Percentiles rank a stretch among this genome's conserved stretches.
Evolutionary conservation across 768 basidiomycete species (phyloP).

Genomic region (Coprinopsis strossmayeri): DNA sequence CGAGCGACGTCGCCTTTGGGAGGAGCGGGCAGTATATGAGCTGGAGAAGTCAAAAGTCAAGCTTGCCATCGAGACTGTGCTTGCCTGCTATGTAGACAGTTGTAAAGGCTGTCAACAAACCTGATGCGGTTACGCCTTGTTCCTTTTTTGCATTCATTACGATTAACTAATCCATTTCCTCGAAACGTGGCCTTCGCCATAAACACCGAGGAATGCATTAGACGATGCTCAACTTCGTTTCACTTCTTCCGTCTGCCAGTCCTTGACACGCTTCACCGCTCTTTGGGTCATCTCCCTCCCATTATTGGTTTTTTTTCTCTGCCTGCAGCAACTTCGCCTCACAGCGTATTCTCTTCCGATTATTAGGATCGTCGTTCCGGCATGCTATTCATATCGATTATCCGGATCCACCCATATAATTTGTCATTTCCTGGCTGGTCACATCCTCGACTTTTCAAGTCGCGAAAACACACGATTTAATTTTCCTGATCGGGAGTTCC

Average conservation of each 20-base stretch:
- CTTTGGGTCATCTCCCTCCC: constrained; percentile 2
- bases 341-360: neutral
- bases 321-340: no score
- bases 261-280: neutral
- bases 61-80: constrained; percentile 7
- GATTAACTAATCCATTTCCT: constrained; percentile 8
- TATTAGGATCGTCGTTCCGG: neutral
- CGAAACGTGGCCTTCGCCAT: constrained; percentile 1
- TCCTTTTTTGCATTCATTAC: constrained; percentile 12
- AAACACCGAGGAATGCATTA: constrained; percentile 11
- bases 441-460: no score
- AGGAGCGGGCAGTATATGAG: constrained; percentile 6
- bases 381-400: neutral
- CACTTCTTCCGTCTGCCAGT: neutral
- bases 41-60: constrained; percentile 11
- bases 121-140: constrained; percentile 10
- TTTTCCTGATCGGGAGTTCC: neutral
- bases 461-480: neutral
- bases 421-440: neutral
- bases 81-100: constrained; percentile 7
- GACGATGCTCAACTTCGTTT: no score
- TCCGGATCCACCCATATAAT: neutral
- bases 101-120: constrained; percentile 8
- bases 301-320: neutral
- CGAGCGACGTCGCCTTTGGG: neutral